Conservation (phyloP, 2,329 filamentous ascomycete species). For the Cercospora sp. region DNA sequence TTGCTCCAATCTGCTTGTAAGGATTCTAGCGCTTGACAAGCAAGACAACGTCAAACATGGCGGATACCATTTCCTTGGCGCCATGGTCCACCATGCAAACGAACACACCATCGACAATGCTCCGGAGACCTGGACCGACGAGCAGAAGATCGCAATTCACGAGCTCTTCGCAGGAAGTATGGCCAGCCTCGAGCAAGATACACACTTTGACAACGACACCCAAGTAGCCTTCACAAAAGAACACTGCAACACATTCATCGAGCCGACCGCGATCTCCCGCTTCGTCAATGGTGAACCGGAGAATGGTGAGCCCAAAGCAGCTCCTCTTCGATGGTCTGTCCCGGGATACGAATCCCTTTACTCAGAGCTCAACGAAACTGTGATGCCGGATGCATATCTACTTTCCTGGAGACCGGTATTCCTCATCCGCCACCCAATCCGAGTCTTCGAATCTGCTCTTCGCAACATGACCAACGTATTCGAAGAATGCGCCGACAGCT, state of each 20-base stretch:
- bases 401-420: constrained; percentile 11
- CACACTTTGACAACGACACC: background rate
- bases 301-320: background rate
- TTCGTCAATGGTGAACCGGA: background rate
- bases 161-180: background rate
- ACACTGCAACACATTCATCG: constrained; percentile 7
- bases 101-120: constrained; percentile 1
- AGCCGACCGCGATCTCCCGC: constrained; percentile 2
- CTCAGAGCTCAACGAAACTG: constrained; percentile 6
- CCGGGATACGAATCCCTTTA: constrained; percentile 11
- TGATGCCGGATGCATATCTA: constrained; percentile 12
- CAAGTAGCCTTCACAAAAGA: constrained; percentile 12
- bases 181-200: background rate
- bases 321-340: constrained; percentile 3
- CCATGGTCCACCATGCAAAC: background rate
- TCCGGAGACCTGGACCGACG: constrained; percentile 7
- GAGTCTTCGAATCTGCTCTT: constrained; percentile 11
- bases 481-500: background rate
- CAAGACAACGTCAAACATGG: constrained; percentile 10
- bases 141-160: constrained; percentile 1
- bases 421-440: constrained; percentile 12
- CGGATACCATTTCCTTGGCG: constrained; percentile 11
- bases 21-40: background rate
- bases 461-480: constrained; percentile 5
- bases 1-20: constrained; percentile 15